Evolutionary conservation across 2,329 filamentous ascomycete species (phyloP).

Genomic region (Cladosporium sphaerospermum): DNA sequence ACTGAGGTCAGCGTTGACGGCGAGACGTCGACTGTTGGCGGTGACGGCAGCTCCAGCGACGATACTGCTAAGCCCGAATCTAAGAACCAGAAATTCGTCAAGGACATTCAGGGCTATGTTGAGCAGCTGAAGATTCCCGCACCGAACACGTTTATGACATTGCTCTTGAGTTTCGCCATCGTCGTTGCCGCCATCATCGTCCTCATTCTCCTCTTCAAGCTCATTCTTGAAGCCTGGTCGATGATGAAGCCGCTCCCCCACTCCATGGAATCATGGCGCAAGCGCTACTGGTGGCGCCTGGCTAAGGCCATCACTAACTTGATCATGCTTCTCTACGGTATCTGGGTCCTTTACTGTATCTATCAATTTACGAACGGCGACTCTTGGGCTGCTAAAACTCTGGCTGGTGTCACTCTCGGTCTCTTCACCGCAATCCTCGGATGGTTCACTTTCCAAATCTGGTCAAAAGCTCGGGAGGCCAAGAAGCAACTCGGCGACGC

Average conservation of each 20-base stretch:
- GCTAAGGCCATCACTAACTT: constrained; percentile 83
- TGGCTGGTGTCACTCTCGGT: constrained; percentile 74
- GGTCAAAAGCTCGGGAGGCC: constrained; percentile 64
- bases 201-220: constrained; percentile 81
- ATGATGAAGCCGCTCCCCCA: constrained; percentile 83
- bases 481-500: constrained; percentile 70
- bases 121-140: constrained; percentile 78
- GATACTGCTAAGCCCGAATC: constrained; percentile 14
- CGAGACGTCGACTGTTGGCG: constrained; percentile 29
- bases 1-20: constrained; percentile 37
- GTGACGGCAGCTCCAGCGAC: constrained; percentile 2
- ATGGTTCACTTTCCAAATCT: constrained; percentile 83
- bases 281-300: constrained; percentile 93
- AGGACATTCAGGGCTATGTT: constrained; percentile 75
- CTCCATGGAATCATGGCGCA: constrained; percentile 73
- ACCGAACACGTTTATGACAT: constrained; percentile 93
- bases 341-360: constrained; percentile 93
- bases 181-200: constrained; percentile 78
- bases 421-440: constrained; percentile 75
- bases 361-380: constrained; percentile 93
- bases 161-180: constrained; percentile 82
- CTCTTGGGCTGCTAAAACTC: constrained; percentile 82
- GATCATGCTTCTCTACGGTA: constrained; percentile 84
- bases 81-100: constrained; percentile 52
- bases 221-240: constrained; percentile 84